Percentiles rank a stretch among this genome's conserved stretches.
These are phyloP conservation scores for Circinella minor DNA, from an alignment of 371 early-diverging fungal genomes.

Conservation along the genomic window DNA sequence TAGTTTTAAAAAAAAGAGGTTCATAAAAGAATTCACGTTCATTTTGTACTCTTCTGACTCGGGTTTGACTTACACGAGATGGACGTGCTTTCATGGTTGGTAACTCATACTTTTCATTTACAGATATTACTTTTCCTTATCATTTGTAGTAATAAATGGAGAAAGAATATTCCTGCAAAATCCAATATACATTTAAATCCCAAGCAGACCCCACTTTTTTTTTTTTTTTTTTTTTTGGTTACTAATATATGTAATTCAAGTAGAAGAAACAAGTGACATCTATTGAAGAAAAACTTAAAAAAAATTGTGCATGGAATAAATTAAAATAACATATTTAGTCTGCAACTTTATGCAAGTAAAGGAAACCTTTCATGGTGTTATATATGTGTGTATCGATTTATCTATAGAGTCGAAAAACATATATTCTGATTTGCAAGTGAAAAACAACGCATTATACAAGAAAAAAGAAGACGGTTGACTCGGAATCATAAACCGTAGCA, in stretches of 20 bases:
- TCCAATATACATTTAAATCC: neutral
- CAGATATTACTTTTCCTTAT: neutral
- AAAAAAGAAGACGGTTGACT: neutral
- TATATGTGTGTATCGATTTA: neutral
- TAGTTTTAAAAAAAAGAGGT: neutral
- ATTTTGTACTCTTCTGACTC: neutral
- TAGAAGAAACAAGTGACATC: no score
- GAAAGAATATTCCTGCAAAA: neutral
- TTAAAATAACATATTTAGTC: no score
- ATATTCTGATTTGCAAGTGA: neutral
- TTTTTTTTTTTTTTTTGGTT: no score
- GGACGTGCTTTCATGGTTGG: slow-evolving; percentile 4
- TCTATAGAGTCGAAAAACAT: neutral
- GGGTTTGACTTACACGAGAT: neutral
- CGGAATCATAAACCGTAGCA: slow-evolving; percentile 6
- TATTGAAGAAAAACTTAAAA: no score
- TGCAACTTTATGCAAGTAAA: no score
- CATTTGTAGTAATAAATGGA: neutral
- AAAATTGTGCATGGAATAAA: no score
- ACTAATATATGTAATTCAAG: no score
- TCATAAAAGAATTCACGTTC: neutral
- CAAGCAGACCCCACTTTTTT: no score
- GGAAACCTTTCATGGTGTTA: neutral
- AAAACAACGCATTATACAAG: neutral
- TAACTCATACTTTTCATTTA: neutral